phyloP scores from a whole-genome alignment of 78 protist genomes.

The Dictyostelium intermedium region DNA sequence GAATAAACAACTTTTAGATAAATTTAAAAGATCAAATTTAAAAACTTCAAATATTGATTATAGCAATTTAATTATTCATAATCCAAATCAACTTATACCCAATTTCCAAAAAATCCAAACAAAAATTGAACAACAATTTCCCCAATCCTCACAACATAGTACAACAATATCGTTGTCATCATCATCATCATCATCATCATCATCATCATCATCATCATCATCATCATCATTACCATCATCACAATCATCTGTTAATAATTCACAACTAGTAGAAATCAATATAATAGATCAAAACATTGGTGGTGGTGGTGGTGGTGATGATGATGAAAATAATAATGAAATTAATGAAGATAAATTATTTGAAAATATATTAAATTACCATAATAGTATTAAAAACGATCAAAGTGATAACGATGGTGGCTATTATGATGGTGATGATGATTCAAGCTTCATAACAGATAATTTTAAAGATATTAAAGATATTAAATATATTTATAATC shows the following conservation, averaged over 20 bases:
- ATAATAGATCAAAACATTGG: background rate
- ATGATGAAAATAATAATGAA: background rate
- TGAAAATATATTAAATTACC: background rate
- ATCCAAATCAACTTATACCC: background rate
- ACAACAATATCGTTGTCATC: too few relatives aligned
- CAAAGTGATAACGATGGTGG: background rate
- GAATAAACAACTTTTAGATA: background rate
- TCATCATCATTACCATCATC: too few relatives aligned
- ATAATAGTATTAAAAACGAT: background rate
- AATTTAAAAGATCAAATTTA: background rate
- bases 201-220: too few relatives aligned
- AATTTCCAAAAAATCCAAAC: background rate
- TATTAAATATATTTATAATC: background rate
- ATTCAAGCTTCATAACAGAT: background rate
- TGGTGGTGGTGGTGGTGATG: too few relatives aligned
- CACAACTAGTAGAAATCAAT: background rate
- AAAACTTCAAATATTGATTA: background rate
- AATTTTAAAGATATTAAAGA: background rate
- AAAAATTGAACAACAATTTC: background rate
- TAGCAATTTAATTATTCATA: background rate
- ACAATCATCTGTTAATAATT: background rate
- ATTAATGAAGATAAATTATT: background rate
- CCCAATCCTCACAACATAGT: background rate
- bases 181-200: too few relatives aligned
- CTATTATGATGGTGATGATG: background rate